phyloP scores from a whole-genome alignment of 768 basidiomycete species.

The Russula emetica region DNA sequence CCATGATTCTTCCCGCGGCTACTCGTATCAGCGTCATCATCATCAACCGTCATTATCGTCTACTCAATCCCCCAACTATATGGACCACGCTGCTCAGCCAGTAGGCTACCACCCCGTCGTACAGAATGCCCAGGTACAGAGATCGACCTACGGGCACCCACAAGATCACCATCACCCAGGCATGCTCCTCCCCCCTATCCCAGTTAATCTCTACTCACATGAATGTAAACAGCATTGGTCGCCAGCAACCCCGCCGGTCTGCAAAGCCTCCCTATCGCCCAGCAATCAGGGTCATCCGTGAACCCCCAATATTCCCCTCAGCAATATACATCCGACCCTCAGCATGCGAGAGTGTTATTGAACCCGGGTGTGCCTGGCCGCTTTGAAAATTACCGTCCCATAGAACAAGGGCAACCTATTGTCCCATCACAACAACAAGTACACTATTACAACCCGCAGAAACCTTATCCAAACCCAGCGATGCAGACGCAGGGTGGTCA shows the following conservation, averaged over 20 bases:
- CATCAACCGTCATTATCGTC: conserved; percentile 11
- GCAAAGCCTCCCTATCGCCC: conserved; percentile 14
- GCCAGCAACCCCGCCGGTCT: conserved; percentile 1
- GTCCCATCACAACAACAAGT: conserved; percentile 24
- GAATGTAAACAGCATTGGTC: background rate
- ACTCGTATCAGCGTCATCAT: conserved; percentile 22
- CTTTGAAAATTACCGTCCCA: conserved; percentile 24
- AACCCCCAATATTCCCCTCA: conserved; percentile 16
- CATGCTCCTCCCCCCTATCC: background rate
- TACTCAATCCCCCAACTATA: conserved; percentile 12
- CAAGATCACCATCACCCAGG: conserved; percentile 18
- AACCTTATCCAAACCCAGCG: conserved; percentile 22
- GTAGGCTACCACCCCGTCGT: conserved; percentile 4
- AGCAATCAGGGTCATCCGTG: conserved; percentile 20
- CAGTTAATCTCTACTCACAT: conserved; percentile 4
- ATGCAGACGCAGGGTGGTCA: conserved; percentile 14
- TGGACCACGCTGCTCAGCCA: conserved; percentile 12
- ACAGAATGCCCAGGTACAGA: conserved; percentile 12
- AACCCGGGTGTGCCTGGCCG: conserved; percentile 25
- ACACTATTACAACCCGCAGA: conserved; percentile 5
- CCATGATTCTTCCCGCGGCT: conserved; percentile 18
- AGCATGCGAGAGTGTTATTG: conserved; percentile 14
- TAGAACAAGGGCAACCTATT: conserved; percentile 25
- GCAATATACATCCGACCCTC: conserved; percentile 14
- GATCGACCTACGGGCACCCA: conserved; percentile 14